phyloP scores from a whole-genome alignment of 352 stramenopile genomes.

The Phytophthora palmivora region DNA sequence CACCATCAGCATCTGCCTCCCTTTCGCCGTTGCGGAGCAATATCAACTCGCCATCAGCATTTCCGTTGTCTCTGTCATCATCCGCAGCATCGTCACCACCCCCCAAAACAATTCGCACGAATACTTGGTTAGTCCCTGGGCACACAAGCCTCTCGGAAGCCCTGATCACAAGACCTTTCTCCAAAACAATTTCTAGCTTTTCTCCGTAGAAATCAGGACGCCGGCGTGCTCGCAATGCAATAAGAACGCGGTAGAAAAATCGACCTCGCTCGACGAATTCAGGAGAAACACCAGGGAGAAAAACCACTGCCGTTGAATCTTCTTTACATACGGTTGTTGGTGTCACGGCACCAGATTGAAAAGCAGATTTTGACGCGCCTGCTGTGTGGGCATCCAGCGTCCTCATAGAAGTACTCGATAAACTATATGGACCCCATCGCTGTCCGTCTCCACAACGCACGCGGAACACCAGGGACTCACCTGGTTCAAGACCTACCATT shows the following conservation, averaged over 20 bases:
- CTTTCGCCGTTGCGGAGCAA: conserved; percentile 36
- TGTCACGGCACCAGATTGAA: conserved; percentile 16
- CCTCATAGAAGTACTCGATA: conserved; percentile 62
- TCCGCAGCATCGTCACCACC: conserved; percentile 15
- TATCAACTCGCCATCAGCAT: conserved; percentile 21
- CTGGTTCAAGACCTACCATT: conserved; percentile 66
- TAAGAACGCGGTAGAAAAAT: conserved; percentile 74
- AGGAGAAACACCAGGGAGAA: conserved; percentile 69
- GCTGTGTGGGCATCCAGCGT: conserved; percentile 45
- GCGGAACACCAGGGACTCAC: conserved; percentile 64
- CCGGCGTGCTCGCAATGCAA: conserved; percentile 55
- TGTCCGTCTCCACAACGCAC: conserved; percentile 64
- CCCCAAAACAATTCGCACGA: conserved; percentile 54
- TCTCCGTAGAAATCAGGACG: conserved; percentile 57
- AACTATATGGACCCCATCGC: conserved; percentile 73
- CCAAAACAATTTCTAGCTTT: conserved; percentile 58
- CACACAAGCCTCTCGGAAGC: conserved; percentile 62
- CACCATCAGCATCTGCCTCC: conserved; percentile 45
- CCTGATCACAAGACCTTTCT: conserved; percentile 61
- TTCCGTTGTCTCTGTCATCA: conserved; percentile 28
- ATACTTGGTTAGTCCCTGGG: conserved; percentile 69
- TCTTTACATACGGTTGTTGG: conserved; percentile 8
- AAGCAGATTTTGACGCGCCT: background rate
- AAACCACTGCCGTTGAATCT: conserved; percentile 30
- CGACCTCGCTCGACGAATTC: conserved; percentile 61